Base-by-base conservation (phyloP, 164 flowering plant species). In the Brasenia schreberi region DNA sequence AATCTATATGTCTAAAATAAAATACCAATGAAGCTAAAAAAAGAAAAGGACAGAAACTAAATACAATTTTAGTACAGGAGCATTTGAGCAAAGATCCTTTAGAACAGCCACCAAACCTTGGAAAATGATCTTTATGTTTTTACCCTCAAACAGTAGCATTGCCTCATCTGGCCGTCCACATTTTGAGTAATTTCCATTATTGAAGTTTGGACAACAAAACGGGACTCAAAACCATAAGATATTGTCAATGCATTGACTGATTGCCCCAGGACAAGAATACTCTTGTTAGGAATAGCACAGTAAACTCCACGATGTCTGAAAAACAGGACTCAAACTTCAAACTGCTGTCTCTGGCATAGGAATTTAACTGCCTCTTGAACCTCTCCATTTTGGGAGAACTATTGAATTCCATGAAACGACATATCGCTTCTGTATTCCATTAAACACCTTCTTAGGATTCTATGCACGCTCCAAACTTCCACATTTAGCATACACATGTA, bases 351-450 rank as follows among this genome's bases (percentile, higher is more conserved):
- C 66, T 79, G 78, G 10, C 42, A 67, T 53, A 88, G 66, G 43
- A 92, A 79, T 62, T 66, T 64, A 64, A 82, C 62, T 1, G 72
- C 69, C 75, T 81, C 87, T 43, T 45, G 61, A 11, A 75, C 18
- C 68, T 79, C 53, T 16, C 85, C 95, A 64, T 53, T 43, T 42
- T 76, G 79, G 5, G 88, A 69, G 77, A 70, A 87, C 65, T 78
- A 92, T 66, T 7, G 93, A 80, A 80, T 89, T 89, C 98, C 96
- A 92, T 0, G 98, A 83, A 68, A 92, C 79, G 43, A 78, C 65
- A 73, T 89, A 94, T 72, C 77, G 79, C 42, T 23, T 43, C 59
- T 61, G 71, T 87, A 85, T 85, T 5, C 42, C 67, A 16, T 89
- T 81, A 68, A 92, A 89, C 75, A 89, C 71, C 0, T 52, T 19